A percentile compares a stretch with the other conserved stretches of the same genome.
These are phyloP conservation scores for Gynochthodes officinalis DNA, from an alignment of 257 asterid species.

Conservation along the genomic window DNA sequence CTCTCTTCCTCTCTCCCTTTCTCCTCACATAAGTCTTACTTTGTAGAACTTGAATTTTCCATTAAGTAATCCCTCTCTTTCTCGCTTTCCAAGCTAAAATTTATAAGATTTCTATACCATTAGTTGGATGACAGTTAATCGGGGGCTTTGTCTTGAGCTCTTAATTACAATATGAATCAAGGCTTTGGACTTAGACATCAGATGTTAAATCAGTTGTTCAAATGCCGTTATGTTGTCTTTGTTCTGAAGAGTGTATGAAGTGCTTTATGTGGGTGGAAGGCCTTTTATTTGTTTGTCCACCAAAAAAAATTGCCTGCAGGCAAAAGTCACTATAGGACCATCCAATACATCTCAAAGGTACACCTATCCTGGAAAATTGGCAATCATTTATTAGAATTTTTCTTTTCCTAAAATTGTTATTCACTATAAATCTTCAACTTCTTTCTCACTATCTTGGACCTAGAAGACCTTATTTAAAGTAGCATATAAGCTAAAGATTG, in stretches of 20 bases:
- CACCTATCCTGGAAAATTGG: neutral
- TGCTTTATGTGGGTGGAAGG: neutral
- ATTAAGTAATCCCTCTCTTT: too few species aligned
- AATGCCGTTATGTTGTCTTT: neutral
- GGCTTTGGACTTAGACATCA: neutral
- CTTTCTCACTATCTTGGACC: neutral
- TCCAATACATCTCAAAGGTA: neutral
- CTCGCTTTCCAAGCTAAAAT: too few species aligned
- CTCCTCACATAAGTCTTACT: too few species aligned
- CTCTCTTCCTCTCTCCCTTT: neutral
- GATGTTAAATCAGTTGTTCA: too few species aligned
- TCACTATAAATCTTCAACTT: neutral
- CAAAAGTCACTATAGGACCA: neutral
- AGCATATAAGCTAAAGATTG: neutral
- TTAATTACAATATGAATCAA: neutral
- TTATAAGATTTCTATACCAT: neutral
- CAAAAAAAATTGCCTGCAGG: neutral
- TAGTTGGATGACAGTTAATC: neutral
- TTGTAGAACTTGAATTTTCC: too few species aligned
- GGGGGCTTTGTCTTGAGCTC: neutral
- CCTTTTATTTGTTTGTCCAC: too few species aligned
- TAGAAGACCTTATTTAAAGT: neutral
- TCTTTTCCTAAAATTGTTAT: neutral
- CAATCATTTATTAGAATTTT: neutral
- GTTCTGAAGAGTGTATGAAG: neutral